These are phyloP conservation scores for Cytospora piceae DNA, from an alignment of 2,329 filamentous ascomycete species.

Conservation along the genomic window DNA sequence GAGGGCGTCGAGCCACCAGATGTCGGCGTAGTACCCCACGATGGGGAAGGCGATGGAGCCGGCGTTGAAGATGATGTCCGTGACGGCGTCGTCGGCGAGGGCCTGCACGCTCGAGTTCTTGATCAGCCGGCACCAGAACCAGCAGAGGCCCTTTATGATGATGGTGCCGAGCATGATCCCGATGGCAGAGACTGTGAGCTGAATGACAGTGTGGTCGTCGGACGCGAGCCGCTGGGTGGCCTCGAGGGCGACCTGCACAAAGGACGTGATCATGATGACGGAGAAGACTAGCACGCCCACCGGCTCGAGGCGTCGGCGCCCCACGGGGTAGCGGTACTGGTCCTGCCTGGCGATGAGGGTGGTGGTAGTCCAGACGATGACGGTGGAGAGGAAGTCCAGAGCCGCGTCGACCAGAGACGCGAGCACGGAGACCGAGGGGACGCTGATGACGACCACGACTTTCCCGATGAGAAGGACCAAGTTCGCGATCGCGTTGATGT, in stretches of 20 bases:
- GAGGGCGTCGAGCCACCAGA: constrained; percentile 85
- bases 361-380: constrained; percentile 80
- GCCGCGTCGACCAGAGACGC: constrained; percentile 79
- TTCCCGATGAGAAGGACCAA: constrained; percentile 75
- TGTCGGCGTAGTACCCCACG: constrained; percentile 71
- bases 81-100: constrained; percentile 50
- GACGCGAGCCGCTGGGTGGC: constrained; percentile 67
- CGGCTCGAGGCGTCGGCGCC: constrained; percentile 72
- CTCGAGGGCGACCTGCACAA: constrained; percentile 76
- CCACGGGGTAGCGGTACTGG: constrained; percentile 77
- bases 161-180: constrained; percentile 82
- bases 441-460: constrained; percentile 74
- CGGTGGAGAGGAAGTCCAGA: constrained; percentile 79
- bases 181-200: constrained; percentile 73
- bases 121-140: constrained; percentile 85
- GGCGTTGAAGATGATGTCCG: constrained; percentile 82
- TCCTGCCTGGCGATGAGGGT: constrained; percentile 74
- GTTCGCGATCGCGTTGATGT: constrained; percentile 82
- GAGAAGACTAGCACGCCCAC: constrained; percentile 82
- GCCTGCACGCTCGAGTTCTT: constrained; percentile 87
- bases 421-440: constrained; percentile 79
- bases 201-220: constrained; percentile 68
- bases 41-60: constrained; percentile 89
- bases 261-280: constrained; percentile 84
- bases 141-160: constrained; percentile 79